A percentile compares a stretch with the other conserved stretches of the same genome.
These are phyloP conservation scores for Hypoxylon trugodes DNA, from an alignment of 495 filamentous ascomycete species.

Conservation along the genomic window DNA sequence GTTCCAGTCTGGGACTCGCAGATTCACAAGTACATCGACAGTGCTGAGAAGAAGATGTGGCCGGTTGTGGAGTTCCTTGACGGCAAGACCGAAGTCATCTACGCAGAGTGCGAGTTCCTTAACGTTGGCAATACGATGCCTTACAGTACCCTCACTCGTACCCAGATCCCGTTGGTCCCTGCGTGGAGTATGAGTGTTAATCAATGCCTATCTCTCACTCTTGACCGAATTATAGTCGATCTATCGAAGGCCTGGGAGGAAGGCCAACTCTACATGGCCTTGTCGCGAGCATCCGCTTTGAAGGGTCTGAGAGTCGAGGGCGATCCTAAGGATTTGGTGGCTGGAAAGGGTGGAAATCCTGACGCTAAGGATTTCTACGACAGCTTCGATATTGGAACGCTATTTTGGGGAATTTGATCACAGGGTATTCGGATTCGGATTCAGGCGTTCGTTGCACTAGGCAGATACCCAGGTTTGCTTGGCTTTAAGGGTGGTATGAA, in stretches of 20 bases:
- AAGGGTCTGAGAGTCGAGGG: conserved; percentile 68
- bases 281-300: conserved; percentile 80
- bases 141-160: conserved; percentile 75
- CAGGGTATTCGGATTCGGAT: no score
- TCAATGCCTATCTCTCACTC: conserved; percentile 92
- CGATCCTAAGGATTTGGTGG: conserved; percentile 27
- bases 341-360: conserved; percentile 35
- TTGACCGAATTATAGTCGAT: conserved; percentile 90
- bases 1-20: conserved; percentile 53
- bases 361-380: conserved; percentile 41
- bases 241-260: conserved; percentile 87
- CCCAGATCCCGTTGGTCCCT: conserved; percentile 82
- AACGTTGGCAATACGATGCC: conserved; percentile 55
- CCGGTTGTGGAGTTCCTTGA: conserved; percentile 79
- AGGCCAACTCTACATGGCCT: conserved; percentile 82
- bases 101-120: conserved; percentile 56
- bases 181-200: conserved; percentile 97
- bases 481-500: no score
- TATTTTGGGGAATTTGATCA: no score
- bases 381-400: conserved; percentile 36
- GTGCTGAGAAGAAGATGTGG: conserved; percentile 54
- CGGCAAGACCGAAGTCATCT: conserved; percentile 49
- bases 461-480: no score
- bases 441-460: no score
- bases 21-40: conserved; percentile 43